These are phyloP conservation scores for Volvox africanus DNA, from an alignment of 139 green algal genomes.

Conservation along the genomic window DNA sequence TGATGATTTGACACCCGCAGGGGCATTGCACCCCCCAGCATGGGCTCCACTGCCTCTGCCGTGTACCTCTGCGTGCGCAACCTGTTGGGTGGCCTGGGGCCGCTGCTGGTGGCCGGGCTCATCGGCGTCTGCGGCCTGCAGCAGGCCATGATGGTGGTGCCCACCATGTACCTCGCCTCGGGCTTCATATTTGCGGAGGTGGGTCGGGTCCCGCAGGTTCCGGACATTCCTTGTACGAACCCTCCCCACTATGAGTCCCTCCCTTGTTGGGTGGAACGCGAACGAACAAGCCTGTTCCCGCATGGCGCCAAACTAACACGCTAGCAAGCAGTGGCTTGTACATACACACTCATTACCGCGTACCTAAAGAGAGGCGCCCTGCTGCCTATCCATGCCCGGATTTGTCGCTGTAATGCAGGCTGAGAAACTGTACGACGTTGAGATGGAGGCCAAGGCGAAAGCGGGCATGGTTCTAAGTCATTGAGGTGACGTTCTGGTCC, in stretches of 20 bases:
- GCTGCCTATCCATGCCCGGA: too few species aligned
- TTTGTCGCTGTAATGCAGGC: background rate
- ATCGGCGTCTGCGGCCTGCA: conserved; percentile 74
- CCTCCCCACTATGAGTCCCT: too few species aligned
- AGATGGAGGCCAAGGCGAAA: conserved; percentile 12
- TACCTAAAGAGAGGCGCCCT: too few species aligned
- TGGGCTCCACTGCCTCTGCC: conserved; percentile 80
- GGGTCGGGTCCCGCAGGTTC: background rate
- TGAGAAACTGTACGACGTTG: conserved; percentile 23
- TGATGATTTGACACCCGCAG: conserved; percentile 28
- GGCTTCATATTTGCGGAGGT: conserved; percentile 72
- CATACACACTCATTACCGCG: too few species aligned
- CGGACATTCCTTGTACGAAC: too few species aligned
- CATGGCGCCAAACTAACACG: too few species aligned
- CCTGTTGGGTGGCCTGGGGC: conserved; percentile 82
- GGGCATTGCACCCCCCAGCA: conserved; percentile 49
- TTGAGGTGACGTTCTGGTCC: too few species aligned
- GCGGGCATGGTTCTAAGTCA: background rate
- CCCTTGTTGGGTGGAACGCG: too few species aligned
- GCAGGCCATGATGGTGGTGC: conserved; percentile 85
- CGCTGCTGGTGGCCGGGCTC: conserved; percentile 75
- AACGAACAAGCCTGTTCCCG: too few species aligned
- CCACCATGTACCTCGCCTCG: conserved; percentile 74
- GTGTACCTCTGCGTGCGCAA: conserved; percentile 90
- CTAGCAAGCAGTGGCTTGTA: too few species aligned